These are phyloP conservation scores for Ophiostoma sp. DNA, from an alignment of 2,329 filamentous ascomycete species.

Conservation along the genomic window DNA sequence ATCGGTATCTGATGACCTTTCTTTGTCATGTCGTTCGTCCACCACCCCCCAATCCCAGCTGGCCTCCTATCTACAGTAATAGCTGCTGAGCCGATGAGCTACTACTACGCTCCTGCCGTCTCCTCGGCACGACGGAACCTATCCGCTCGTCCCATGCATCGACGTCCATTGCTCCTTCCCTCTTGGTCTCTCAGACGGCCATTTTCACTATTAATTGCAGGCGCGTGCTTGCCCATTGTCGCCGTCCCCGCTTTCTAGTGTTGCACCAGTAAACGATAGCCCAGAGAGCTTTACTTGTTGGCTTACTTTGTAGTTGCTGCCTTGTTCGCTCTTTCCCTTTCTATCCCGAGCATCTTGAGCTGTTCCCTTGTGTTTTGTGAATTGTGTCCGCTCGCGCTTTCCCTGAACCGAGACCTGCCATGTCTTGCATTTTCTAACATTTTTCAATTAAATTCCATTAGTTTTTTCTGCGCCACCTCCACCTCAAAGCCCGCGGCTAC, in stretches of 20 bases:
- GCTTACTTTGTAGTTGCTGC: no score
- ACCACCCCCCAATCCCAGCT: no score
- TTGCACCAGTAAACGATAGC: no score
- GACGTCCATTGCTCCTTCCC: slow-evolving; percentile 8
- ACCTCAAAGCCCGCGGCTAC: background rate
- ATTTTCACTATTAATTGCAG: no score
- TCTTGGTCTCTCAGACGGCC: background rate
- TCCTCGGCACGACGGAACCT: background rate
- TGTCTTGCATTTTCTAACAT: background rate
- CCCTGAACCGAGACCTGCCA: no score
- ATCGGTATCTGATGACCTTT: no score
- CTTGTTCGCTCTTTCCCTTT: background rate
- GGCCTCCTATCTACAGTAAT: no score
- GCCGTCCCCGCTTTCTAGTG: background rate
- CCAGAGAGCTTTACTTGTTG: background rate
- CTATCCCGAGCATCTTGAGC: background rate
- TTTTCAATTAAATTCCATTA: background rate
- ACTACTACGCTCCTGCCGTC: slow-evolving; percentile 6
- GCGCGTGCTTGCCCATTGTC: background rate
- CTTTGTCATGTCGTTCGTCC: no score
- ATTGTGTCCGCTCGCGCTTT: background rate
- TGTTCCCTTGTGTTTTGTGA: background rate
- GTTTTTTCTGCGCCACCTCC: background rate
- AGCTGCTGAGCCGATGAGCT: background rate
- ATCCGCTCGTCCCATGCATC: slow-evolving; percentile 8